Base-by-base conservation (phyloP, 1,284 basidiomycete genomes). In the Papiliotrema fonsecae region DNA sequence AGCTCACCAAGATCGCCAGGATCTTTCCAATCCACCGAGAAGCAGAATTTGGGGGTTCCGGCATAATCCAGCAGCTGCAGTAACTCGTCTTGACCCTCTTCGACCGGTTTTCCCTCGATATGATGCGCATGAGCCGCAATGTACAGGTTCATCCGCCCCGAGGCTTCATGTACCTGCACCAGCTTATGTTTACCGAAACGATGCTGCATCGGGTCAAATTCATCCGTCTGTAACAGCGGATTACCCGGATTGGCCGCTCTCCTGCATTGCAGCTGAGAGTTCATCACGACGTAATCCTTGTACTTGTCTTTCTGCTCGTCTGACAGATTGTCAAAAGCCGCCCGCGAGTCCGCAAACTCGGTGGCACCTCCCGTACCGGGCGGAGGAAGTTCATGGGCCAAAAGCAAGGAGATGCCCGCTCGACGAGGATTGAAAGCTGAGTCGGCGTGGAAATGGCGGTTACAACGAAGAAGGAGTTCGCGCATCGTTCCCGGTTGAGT, bases 281-380 rank as follows among this genome's bases (percentile, higher is more conserved):
- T 58, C 39, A 56, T 57, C 19, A 60, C 48, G 19, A 70, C 67
- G 27, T 60, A 58, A 36, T 62, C 65, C 19, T 61, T 50, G 24
- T 69, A 52, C 44, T 62, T 40, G 21, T 56, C 53, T 46, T 72
- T 72, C 35, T 38, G 42, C 21, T 58, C 60, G 18, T 57, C 42
- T 4, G 51, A 48, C 14, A 65, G 55, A 34, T 60, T 58, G 6
- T 55, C 55, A 43, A 60, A 69, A 0, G 67, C 64, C 24, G 49
- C 47, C 34, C 67, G 54, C 5, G 64, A 56, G 48, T 69, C 67
- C 18, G 65, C 65, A 38, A 62, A 69, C 40, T 62, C 56, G 2
- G 67, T 69, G 24, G 62, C 56, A 14, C 65, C 67, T 2, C 67
- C 66, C 11, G 50, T 42, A 6, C 51, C 56, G 0, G 45, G 25